A percentile compares a stretch with the other conserved stretches of the same genome.
Evolutionary conservation across 805 yeast species (phyloP).

Genomic region (Ogataea methylovora): DNA sequence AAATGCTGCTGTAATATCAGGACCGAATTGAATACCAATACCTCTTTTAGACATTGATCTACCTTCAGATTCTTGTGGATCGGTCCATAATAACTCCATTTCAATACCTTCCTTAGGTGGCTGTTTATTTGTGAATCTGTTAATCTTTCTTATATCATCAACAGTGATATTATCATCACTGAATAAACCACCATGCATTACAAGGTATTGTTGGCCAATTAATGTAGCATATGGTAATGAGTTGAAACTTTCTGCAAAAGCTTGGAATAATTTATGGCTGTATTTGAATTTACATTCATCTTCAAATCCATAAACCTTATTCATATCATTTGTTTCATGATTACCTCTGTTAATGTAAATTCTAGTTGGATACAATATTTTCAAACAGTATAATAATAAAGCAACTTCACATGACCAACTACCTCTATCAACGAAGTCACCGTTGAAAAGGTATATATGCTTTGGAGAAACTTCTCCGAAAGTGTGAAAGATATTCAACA

Average conservation of each 20-base stretch:
- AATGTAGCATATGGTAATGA: constrained; percentile 81
- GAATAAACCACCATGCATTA: constrained; percentile 94
- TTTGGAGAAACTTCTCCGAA: constrained; percentile 63
- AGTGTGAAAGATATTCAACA: constrained; percentile 65
- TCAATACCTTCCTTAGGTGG: constrained; percentile 90
- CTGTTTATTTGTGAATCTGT: constrained; percentile 61
- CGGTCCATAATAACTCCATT: constrained; percentile 97
- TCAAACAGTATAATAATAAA: constrained; percentile 65
- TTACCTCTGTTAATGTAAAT: constrained; percentile 87
- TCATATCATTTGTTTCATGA: constrained; percentile 96
- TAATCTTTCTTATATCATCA: constrained; percentile 63
- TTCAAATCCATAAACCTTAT: constrained; percentile 90
- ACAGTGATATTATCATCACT: constrained; percentile 66
- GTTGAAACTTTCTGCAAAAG: constrained; percentile 82
- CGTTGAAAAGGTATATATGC: constrained; percentile 84
- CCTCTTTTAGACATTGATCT: constrained; percentile 90
- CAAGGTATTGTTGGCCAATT: constrained; percentile 69
- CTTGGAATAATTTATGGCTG: constrained; percentile 66
- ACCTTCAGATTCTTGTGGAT: constrained; percentile 77
- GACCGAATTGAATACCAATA: constrained; percentile 93
- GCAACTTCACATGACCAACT: constrained; percentile 99
- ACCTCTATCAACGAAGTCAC: constrained; percentile 97
- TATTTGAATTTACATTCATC: constrained; percentile 94
- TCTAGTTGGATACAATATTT: constrained; percentile 63
- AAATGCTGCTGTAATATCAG: constrained; percentile 81